These are phyloP conservation scores for Penicillium tannophilum DNA, from an alignment of 495 filamentous ascomycete genomes.

Conservation along the genomic window DNA sequence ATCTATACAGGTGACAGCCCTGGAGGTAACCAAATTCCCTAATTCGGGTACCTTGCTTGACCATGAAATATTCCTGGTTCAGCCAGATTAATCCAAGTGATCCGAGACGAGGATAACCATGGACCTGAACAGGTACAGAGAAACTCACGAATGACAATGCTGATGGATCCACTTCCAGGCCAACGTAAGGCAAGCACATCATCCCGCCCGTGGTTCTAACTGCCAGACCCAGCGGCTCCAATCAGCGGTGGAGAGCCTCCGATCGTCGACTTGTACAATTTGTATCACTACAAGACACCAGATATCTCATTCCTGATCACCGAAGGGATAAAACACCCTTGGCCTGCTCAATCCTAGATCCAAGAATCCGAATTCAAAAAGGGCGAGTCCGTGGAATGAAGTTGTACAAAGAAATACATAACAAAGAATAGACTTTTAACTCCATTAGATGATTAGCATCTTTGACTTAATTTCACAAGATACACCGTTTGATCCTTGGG, in stretches of 20 bases:
- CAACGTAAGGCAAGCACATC: conserved; percentile 33
- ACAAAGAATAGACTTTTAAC: neutral
- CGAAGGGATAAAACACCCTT: neutral
- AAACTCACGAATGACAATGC: conserved; percentile 7
- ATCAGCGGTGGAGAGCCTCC: conserved; percentile 21
- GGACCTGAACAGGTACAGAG: conserved; percentile 14
- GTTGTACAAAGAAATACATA: neutral
- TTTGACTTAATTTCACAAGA: neutral
- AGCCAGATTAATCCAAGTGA: neutral
- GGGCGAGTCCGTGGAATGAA: neutral
- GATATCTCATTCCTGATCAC: neutral
- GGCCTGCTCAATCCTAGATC: neutral
- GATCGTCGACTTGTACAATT: conserved; percentile 11
- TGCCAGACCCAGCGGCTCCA: conserved; percentile 34
- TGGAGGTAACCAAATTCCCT: neutral
- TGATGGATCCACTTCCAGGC: conserved; percentile 15
- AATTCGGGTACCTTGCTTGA: neutral
- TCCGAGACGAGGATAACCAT: conserved; percentile 15
- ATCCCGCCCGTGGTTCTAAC: conserved; percentile 37
- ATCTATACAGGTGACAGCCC: too few species aligned
- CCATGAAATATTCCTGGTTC: neutral
- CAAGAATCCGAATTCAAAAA: neutral
- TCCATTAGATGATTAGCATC: neutral
- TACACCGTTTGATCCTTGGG: too few species aligned
- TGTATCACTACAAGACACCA: neutral